These are phyloP conservation scores for Letharia lupina DNA, from an alignment of 495 filamentous ascomycete species.

Conservation along the genomic window DNA sequence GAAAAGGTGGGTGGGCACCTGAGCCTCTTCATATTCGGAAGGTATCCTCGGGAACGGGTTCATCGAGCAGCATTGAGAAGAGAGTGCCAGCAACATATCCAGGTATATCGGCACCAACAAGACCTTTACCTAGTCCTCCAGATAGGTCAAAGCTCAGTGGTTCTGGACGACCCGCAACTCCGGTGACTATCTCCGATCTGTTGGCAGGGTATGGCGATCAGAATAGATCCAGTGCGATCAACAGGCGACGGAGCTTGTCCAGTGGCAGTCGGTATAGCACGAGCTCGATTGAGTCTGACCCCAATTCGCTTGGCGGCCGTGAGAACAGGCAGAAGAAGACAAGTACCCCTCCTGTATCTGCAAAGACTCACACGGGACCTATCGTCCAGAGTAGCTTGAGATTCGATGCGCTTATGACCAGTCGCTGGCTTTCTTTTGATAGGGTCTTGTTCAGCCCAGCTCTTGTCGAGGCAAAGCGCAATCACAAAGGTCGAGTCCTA, in stretches of 20 bases:
- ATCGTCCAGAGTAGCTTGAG: conserved; percentile 72
- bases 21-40: conserved; percentile 24
- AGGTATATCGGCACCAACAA: conserved; percentile 17
- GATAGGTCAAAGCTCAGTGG: conserved; percentile 29
- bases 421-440: conserved; percentile 88
- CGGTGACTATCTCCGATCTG: conserved; percentile 47
- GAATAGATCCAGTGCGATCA: conserved; percentile 34
- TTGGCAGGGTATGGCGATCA: conserved; percentile 43
- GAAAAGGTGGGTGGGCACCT: conserved; percentile 17
- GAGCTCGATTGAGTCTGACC: conserved; percentile 37
- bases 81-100: conserved; percentile 9
- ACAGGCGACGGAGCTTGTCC: conserved; percentile 34
- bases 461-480: conserved; percentile 62
- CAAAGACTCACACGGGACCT: conserved; percentile 37
- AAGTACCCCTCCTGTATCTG: conserved; percentile 9
- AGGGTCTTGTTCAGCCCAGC: conserved; percentile 91
- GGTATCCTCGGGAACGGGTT: conserved; percentile 19
- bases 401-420: conserved; percentile 69
- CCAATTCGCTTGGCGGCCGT: conserved; percentile 14
- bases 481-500: conserved; percentile 49
- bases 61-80: conserved; percentile 9
- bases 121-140: conserved; percentile 22
- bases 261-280: conserved; percentile 37
- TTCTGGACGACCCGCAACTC: conserved; percentile 34
- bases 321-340: conserved; percentile 11